These are phyloP conservation scores for Cenococcum geophilum DNA, from an alignment of 495 filamentous ascomycete genomes.

Conservation along the genomic window DNA sequence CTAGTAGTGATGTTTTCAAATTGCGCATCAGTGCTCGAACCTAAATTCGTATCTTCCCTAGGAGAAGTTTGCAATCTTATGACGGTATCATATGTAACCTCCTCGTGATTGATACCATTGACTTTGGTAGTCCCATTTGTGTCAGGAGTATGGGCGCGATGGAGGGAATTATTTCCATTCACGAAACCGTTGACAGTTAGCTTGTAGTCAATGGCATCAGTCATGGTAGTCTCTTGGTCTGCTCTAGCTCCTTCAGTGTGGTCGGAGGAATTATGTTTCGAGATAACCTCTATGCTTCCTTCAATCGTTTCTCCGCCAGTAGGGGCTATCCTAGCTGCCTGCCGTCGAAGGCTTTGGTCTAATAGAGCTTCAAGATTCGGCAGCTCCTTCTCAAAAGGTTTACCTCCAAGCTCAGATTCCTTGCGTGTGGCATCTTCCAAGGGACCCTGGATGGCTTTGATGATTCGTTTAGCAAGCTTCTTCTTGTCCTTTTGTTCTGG, in stretches of 20 bases:
- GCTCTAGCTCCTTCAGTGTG: neutral
- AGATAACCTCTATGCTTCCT: neutral
- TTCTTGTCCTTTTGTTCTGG: constrained; percentile 60
- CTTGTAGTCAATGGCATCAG: neutral
- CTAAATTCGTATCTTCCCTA: constrained; percentile 10
- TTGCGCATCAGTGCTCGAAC: constrained; percentile 2
- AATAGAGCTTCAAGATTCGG: constrained; percentile 68
- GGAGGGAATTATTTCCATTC: constrained; percentile 33
- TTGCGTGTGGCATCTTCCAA: constrained; percentile 71
- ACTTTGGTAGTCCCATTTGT: constrained; percentile 26
- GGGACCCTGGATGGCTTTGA: constrained; percentile 69
- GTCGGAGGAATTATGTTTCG: neutral
- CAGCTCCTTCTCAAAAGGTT: constrained; percentile 60
- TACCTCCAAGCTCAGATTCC: constrained; percentile 69
- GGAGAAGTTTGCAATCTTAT: constrained; percentile 21
- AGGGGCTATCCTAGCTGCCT: constrained; percentile 14
- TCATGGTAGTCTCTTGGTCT: neutral
- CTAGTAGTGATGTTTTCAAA: neutral
- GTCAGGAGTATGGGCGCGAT: constrained; percentile 31
- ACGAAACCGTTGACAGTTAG: constrained; percentile 5
- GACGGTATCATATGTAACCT: constrained; percentile 22
- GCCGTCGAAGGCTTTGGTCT: constrained; percentile 40
- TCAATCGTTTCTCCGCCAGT: constrained; percentile 6
- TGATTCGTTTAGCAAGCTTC: constrained; percentile 72
- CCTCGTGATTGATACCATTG: constrained; percentile 20